Evolutionary conservation across 2,329 filamentous ascomycete species (phyloP).

Genomic region (Aspergillus novoparasiticus): DNA sequence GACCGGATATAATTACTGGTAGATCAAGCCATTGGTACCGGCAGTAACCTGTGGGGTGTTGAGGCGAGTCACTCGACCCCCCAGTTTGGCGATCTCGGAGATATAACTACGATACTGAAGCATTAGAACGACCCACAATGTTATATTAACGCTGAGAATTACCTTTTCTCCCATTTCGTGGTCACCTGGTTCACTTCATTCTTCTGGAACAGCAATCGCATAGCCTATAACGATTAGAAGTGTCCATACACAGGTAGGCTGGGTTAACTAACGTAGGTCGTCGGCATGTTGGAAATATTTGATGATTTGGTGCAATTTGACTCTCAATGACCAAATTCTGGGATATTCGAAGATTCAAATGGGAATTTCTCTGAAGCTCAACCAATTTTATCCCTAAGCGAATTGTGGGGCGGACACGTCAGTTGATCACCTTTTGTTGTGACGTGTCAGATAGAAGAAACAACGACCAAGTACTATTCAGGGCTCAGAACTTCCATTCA

Average conservation of each 20-base stretch:
- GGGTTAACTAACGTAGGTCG: not conserved
- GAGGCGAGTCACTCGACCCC: not conserved
- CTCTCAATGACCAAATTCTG: not conserved
- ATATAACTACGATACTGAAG: not conserved
- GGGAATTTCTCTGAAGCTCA: not conserved
- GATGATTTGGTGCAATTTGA: not conserved
- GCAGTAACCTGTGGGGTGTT: not conserved
- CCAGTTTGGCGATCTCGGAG: not conserved
- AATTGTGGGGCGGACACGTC: not conserved
- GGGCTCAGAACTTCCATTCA: not conserved
- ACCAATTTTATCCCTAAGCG: not conserved
- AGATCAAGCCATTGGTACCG: not conserved
- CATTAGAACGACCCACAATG: not conserved
- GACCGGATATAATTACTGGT: not conserved
- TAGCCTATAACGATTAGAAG: not conserved
- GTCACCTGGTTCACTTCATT: not conserved
- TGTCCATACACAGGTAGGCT: not conserved
- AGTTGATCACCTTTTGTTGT: not conserved
- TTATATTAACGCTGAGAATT: not conserved
- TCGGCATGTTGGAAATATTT: not conserved
- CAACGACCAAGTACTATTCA: not conserved
- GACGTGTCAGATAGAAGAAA: not conserved
- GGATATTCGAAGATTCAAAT: not conserved
- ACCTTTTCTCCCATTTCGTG: not conserved
- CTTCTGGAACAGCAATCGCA: not conserved